These are phyloP conservation scores for Cytauxzoon felis DNA, from an alignment of 169 alveolate genomes.

Conservation along the genomic window DNA sequence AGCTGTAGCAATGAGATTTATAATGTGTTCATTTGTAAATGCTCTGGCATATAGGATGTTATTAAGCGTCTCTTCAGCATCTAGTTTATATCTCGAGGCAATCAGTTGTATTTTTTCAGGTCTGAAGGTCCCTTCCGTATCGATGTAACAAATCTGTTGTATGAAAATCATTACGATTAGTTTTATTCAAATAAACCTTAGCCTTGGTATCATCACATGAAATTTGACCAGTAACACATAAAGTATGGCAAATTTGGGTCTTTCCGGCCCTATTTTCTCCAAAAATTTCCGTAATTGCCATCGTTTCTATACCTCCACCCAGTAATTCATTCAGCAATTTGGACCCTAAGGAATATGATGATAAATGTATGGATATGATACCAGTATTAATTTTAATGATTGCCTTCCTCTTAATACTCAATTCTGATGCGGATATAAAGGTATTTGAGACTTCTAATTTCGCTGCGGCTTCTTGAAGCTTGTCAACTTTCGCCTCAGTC, in stretches of 20 bases:
- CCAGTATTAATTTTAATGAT: constrained; percentile 55
- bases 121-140: constrained; percentile 98
- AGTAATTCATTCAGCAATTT: constrained; percentile 83
- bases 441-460: constrained; percentile 63
- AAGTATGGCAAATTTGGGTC: constrained; percentile 92
- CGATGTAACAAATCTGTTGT: constrained; percentile 90
- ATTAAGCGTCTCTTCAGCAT: constrained; percentile 88
- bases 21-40: constrained; percentile 77
- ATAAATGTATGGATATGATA: background rate
- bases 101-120: constrained; percentile 95
- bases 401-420: constrained; percentile 36
- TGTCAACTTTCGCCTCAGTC: constrained; percentile 90
- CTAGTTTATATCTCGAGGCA: constrained; percentile 73
- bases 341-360: constrained; percentile 76
- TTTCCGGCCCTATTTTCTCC: constrained; percentile 96
- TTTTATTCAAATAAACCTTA: constrained; percentile 74
- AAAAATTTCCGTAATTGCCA: constrained; percentile 90
- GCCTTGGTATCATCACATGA: constrained; percentile 90
- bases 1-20: constrained; percentile 27
- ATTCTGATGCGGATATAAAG: constrained; percentile 51
- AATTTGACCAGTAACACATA: constrained; percentile 87
- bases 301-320: constrained; percentile 94
- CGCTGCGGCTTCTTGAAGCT: constrained; percentile 84
- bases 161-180: background rate
- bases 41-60: constrained; percentile 95